phyloP scores from a whole-genome alignment of 1,139 yeast genomes.

The Candida frijolesensis region DNA sequence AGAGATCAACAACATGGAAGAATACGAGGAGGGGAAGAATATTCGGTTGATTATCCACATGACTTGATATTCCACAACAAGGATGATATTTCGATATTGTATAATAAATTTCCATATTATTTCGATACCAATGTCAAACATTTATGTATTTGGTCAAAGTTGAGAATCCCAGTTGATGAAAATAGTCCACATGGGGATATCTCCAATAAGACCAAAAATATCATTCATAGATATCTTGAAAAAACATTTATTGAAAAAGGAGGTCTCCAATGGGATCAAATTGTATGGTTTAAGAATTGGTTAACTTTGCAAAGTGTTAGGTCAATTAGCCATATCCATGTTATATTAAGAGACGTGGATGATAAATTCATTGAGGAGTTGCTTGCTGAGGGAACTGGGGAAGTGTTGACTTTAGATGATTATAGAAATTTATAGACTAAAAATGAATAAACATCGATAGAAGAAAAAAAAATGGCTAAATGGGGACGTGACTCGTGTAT shows the following conservation, averaged over 20 bases:
- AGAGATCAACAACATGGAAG: constrained; percentile 23
- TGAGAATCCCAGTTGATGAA: constrained; percentile 34
- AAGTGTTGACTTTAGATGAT: constrained; percentile 22
- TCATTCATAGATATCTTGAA: constrained; percentile 41
- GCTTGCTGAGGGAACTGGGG: constrained; percentile 23
- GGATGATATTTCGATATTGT: constrained; percentile 33
- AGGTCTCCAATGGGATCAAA: constrained; percentile 38
- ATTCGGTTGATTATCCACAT: constrained; percentile 13
- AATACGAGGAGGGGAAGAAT: constrained; percentile 15
- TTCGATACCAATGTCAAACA: constrained; percentile 39
- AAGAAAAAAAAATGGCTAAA: neutral
- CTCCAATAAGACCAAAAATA: constrained; percentile 32
- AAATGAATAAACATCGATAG: neutral
- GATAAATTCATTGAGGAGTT: constrained; percentile 22
- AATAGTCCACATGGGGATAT: constrained; percentile 47
- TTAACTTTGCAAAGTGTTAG: constrained; percentile 60
- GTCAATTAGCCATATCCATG: constrained; percentile 61
- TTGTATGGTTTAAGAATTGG: constrained; percentile 68
- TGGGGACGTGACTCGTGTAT: too few relatives aligned
- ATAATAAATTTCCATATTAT: constrained; percentile 48
- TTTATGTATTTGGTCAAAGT: constrained; percentile 48
- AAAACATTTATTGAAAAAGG: constrained; percentile 45
- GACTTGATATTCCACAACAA: constrained; percentile 20
- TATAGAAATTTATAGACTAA: constrained; percentile 13
- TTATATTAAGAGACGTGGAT: constrained; percentile 43